Evolutionary conservation across 129 eudicot species (phyloP).

Genomic region (carrot (Daucus carota)): DH1_v3.0 NC_030389.2:32929001-32929500

Average conservation of each 20-base stretch:
- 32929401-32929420: too few relatives aligned
- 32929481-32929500: too few relatives aligned
- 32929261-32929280: neutral
- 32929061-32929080: neutral
- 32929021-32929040: neutral
- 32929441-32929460: too few relatives aligned
- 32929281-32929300: neutral
- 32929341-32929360: neutral
- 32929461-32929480: too few relatives aligned
- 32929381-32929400: too few relatives aligned
- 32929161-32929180: neutral
- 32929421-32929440: too few relatives aligned
- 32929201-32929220: neutral
- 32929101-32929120: neutral
- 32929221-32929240: neutral
- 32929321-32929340: neutral
- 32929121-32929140: neutral
- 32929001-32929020: slow-evolving; percentile 26
- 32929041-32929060: neutral
- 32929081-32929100: neutral
- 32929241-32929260: neutral
- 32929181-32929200: neutral
- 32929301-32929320: neutral
- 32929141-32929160: neutral
- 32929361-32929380: neutral